Evolutionary conservation across 108 stramenopile genomes (phyloP).

Genomic region (Nitzschia inconspicua): DNA sequence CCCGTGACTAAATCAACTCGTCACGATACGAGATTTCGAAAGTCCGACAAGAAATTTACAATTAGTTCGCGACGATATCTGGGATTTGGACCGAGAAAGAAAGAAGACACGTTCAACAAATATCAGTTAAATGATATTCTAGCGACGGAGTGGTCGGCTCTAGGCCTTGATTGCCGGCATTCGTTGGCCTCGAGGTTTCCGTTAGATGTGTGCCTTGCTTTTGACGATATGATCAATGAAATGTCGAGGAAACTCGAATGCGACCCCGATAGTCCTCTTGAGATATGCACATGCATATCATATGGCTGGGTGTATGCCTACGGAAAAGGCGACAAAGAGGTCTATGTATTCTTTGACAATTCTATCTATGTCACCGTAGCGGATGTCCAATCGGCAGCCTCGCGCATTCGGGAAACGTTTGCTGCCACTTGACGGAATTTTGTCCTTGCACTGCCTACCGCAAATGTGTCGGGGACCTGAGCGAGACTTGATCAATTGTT

Average conservation of each 20-base stretch:
- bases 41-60: slow-evolving; percentile 13
- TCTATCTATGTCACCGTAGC: slow-evolving; percentile 59
- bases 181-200: slow-evolving; percentile 56
- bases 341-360: slow-evolving; percentile 68
- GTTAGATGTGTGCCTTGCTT: slow-evolving; percentile 57
- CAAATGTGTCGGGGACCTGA: not conserved
- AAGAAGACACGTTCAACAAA: not conserved
- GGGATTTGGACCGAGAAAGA: slow-evolving; percentile 8
- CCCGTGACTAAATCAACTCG: slow-evolving; percentile 26
- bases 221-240: slow-evolving; percentile 77
- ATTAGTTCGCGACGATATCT: slow-evolving; percentile 3
- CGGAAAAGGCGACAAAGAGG: slow-evolving; percentile 39
- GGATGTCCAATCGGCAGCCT: slow-evolving; percentile 61
- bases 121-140: slow-evolving; percentile 11
- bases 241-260: slow-evolving; percentile 12
- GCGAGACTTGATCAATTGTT: not conserved
- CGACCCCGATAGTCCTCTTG: slow-evolving; percentile 12
- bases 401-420: slow-evolving; percentile 32
- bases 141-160: slow-evolving; percentile 26
- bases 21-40: slow-evolving; percentile 1
- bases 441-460: too few species aligned
- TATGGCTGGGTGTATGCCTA: slow-evolving; percentile 68
- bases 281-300: slow-evolving; percentile 62
- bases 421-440: not conserved
- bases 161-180: slow-evolving; percentile 65